phyloP scores from a whole-genome alignment of 1,284 basidiomycete genomes.

The Microbotryum lychnidis-dioicae region DNA sequence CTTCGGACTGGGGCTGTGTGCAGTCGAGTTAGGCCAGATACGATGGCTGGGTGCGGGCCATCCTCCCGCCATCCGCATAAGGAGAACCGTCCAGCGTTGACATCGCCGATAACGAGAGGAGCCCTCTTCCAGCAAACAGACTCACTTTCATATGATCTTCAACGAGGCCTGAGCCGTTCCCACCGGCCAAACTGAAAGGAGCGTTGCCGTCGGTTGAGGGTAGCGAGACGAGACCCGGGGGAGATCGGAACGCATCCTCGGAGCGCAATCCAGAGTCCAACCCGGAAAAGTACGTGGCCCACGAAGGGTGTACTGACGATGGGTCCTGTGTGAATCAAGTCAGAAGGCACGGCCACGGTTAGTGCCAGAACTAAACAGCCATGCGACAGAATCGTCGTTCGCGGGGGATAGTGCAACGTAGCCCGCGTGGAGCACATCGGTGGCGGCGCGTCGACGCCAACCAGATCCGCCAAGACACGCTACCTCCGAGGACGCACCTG shows the following conservation, averaged over 20 bases:
- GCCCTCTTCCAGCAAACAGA: background rate
- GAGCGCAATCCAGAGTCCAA: conserved; percentile 82
- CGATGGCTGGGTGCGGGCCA: background rate
- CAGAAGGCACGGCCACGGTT: background rate
- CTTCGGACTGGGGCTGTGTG: background rate
- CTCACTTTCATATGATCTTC: conserved; percentile 88
- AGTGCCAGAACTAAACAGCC: background rate
- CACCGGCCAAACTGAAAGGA: conserved; percentile 54
- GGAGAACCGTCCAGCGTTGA: background rate
- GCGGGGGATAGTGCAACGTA: background rate
- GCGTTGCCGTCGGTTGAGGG: conserved; percentile 72
- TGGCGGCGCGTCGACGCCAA: too few relatives aligned
- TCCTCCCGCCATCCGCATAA: background rate
- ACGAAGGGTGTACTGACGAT: conserved; percentile 83
- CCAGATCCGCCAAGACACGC: too few relatives aligned
- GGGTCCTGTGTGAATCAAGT: conserved; percentile 49
- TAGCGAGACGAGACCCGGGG: conserved; percentile 46
- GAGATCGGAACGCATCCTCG: conserved; percentile 73
- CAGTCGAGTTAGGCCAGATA: background rate
- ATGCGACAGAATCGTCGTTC: background rate
- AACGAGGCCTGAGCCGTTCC: conserved; percentile 60
- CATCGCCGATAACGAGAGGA: background rate
- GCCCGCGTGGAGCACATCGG: too few relatives aligned
- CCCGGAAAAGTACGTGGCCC: conserved; percentile 91
- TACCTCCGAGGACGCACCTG: conserved; percentile 22